Evolutionary conservation across 352 stramenopile genomes (phyloP).

Genomic region (Phytophthora pini): DNA sequence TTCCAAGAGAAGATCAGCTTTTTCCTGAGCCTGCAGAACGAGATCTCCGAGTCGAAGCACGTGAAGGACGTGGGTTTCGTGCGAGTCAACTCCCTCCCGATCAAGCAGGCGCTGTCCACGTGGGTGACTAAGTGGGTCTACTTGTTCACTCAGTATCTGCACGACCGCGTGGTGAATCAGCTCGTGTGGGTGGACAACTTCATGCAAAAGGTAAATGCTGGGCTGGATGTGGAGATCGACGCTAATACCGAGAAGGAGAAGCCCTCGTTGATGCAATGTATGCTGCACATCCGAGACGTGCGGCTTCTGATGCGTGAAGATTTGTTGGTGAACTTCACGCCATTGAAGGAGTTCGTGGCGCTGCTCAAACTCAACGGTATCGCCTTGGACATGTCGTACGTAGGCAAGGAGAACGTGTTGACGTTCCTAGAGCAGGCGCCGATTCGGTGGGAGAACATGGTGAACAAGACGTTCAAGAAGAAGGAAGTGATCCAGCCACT

Average conservation of each 20-base stretch:
- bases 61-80: conserved; percentile 92
- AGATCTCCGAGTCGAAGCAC: conserved; percentile 90
- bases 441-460: conserved; percentile 91
- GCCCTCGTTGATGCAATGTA: conserved; percentile 83
- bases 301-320: conserved; percentile 85
- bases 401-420: conserved; percentile 85
- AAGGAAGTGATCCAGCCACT: conserved; percentile 92
- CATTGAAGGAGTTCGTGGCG: conserved; percentile 79
- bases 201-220: conserved; percentile 75
- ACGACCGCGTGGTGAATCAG: conserved; percentile 88
- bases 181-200: conserved; percentile 90
- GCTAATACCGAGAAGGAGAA: conserved; percentile 54
- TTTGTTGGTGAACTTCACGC: conserved; percentile 73
- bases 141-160: conserved; percentile 93
- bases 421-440: conserved; percentile 89
- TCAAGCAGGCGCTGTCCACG: conserved; percentile 94
- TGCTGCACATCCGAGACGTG: conserved; percentile 91
- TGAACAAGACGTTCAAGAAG: conserved; percentile 94
- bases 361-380: conserved; percentile 91
- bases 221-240: conserved; percentile 73
- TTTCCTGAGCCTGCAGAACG: conserved; percentile 87
- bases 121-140: conserved; percentile 97
- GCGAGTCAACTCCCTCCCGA: conserved; percentile 92
- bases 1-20: conserved; percentile 93
- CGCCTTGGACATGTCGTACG: conserved; percentile 86